phyloP scores from a whole-genome alignment of 2,329 filamentous ascomycete genomes.

The Talaromyces marneffei region DNA sequence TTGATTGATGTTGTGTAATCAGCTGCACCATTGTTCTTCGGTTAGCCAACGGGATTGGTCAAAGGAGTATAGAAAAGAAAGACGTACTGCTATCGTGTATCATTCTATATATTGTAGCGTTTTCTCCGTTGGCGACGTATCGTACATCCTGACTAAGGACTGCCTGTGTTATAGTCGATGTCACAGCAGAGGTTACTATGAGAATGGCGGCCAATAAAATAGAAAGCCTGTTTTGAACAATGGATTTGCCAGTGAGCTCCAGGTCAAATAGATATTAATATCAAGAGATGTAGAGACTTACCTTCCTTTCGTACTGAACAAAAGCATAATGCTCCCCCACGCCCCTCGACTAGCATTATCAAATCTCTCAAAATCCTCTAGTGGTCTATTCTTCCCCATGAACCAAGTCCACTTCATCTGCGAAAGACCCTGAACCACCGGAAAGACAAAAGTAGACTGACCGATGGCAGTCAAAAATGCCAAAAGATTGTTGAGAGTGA shows the following conservation, averaged over 20 bases:
- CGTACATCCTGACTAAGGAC: background rate
- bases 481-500: conserved; percentile 1
- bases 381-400: background rate
- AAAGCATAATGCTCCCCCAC: conserved; percentile 8
- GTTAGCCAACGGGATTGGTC: background rate
- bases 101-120: background rate
- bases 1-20: background rate
- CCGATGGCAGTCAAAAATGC: conserved; percentile 9
- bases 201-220: conserved; percentile 5
- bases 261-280: no score
- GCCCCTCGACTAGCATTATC: conserved; percentile 5
- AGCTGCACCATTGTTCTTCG: background rate
- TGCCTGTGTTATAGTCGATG: conserved; percentile 8
- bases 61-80: background rate
- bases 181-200: conserved; percentile 5
- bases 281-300: background rate
- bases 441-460: conserved; percentile 3
- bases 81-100: background rate
- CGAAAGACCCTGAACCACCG: conserved; percentile 4
- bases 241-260: background rate
- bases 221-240: background rate
- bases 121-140: background rate
- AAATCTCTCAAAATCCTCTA: conserved; percentile 7
- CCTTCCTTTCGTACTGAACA: conserved; percentile 10
- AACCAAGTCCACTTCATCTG: conserved; percentile 10